Base-by-base conservation (phyloP, 208 protist species). In the Trypanosoma mega region DNA sequence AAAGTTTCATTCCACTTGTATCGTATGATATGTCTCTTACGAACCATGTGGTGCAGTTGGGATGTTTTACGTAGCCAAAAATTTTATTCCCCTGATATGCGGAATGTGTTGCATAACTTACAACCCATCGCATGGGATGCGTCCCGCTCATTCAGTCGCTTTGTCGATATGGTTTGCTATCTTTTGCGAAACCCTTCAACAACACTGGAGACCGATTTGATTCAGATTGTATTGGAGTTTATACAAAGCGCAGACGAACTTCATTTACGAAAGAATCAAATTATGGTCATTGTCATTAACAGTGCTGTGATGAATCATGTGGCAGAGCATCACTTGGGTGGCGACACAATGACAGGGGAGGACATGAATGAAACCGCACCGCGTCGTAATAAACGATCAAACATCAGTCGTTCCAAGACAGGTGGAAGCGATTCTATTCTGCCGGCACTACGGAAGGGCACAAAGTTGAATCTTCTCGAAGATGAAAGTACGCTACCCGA, bases 11-110 rank as follows among this genome's bases (percentile, higher is more conserved):
- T 49, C 33, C 79, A 84, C 63, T 81, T 95, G 72, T 77, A 90
- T 67, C 85, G 78, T 57, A 92, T 92, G 85, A 60, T 77, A 16
- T 73, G 79, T 39, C 63, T 94, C 44, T 68, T 94, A 41, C 76
- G 80, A 71, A 90, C 85, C 2, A 92, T 92, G 84, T 79, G 72
- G 63, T 79, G 82, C 67, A 90, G 85, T 76, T 94, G 88, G 85
- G 80, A 82, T 31, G 74, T 92, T 26, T 66, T 94, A 18, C 80
- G 88, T 30, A 82, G 85, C 44, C 82, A 94, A 72, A 56, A 60
- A 30, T 8, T 16, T 37, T 84, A 80, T 61, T 74, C 78, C 7
- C 37, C 23, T 6, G 72, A 79, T 1, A 90, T 77, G 48, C 72
- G 60, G 8, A 74, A 77, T 50, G 77, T 92, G 71, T 51, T 92